Evolutionary conservation across 169 alveolate species (phyloP).

Genomic region (Plasmodium gaboni): DNA sequence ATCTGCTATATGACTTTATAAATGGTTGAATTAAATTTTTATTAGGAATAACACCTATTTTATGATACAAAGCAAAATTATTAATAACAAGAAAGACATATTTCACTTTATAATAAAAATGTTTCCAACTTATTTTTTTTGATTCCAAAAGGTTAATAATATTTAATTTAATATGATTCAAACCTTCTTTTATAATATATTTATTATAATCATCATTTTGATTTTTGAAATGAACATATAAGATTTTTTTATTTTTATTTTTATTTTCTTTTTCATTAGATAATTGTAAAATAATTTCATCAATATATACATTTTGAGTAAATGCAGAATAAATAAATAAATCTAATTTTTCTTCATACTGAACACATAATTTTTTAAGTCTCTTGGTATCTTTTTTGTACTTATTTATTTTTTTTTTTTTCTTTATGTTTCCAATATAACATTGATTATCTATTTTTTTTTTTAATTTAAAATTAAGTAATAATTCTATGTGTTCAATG

Average conservation of each 20-base stretch:
- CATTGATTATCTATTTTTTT: neutral
- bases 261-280: constrained; percentile 38
- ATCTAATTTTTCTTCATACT: constrained; percentile 61
- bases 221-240: constrained; percentile 15
- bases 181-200: constrained; percentile 30
- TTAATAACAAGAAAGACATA: constrained; percentile 48
- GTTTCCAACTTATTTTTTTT: constrained; percentile 46
- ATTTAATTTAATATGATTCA: constrained; percentile 55
- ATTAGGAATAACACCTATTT: constrained; percentile 56
- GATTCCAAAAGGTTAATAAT: constrained; percentile 29
- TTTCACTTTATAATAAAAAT: constrained; percentile 40
- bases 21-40: constrained; percentile 25
- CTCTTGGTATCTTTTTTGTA: neutral
- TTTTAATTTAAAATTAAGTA: constrained; percentile 9
- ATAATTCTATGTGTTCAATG: constrained; percentile 39
- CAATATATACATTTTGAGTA: constrained; percentile 10
- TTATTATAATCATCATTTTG: neutral
- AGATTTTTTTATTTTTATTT: constrained; percentile 8
- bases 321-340: constrained; percentile 57
- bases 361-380: constrained; percentile 34
- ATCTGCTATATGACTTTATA: constrained; percentile 23
- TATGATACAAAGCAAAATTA: constrained; percentile 51
- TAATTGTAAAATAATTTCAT: constrained; percentile 45
- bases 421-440: neutral
- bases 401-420: neutral